Evolutionary conservation across 2,329 filamentous ascomycete genomes (phyloP).

Genomic region (Calonectria pseudoturangicola): DNA sequence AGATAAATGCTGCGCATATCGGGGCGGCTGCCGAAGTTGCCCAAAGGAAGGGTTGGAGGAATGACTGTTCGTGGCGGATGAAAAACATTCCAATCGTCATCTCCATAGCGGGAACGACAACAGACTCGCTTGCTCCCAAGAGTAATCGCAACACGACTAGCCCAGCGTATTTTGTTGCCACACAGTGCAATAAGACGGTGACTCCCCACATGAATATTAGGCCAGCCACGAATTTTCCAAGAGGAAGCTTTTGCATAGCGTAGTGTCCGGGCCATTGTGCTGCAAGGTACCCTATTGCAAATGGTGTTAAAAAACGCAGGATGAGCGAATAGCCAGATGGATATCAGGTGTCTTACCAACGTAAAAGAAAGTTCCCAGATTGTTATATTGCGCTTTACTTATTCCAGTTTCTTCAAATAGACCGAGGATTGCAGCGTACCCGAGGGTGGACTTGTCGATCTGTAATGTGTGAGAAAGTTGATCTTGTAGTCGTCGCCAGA

Average conservation of each 20-base stretch:
- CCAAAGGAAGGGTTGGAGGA: constrained; percentile 59
- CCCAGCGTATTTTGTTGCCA: constrained; percentile 59
- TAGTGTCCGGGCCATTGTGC: constrained; percentile 63
- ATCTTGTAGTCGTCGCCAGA: background rate
- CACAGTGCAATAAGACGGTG: constrained; percentile 61
- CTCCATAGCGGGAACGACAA: constrained; percentile 63
- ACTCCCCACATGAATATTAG: constrained; percentile 60
- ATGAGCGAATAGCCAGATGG: background rate
- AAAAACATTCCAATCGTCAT: constrained; percentile 64
- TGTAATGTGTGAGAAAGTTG: constrained; percentile 24
- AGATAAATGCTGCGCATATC: constrained; percentile 62
- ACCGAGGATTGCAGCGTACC: constrained; percentile 63
- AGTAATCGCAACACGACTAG: constrained; percentile 61
- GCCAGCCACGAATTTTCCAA: constrained; percentile 60
- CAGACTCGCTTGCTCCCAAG: constrained; percentile 60
- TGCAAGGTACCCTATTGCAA: constrained; percentile 58
- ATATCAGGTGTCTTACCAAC: constrained; percentile 55
- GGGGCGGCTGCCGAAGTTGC: constrained; percentile 59
- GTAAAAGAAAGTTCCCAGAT: constrained; percentile 64
- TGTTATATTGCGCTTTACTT: constrained; percentile 61
- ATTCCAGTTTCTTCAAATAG: constrained; percentile 64
- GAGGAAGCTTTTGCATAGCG: constrained; percentile 61
- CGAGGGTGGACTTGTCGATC: constrained; percentile 64
- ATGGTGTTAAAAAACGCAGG: background rate
- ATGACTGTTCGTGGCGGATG: constrained; percentile 58